These are phyloP conservation scores for Zarea fungicola DNA, from an alignment of 2,329 filamentous ascomycete genomes.

Conservation along the genomic window DNA sequence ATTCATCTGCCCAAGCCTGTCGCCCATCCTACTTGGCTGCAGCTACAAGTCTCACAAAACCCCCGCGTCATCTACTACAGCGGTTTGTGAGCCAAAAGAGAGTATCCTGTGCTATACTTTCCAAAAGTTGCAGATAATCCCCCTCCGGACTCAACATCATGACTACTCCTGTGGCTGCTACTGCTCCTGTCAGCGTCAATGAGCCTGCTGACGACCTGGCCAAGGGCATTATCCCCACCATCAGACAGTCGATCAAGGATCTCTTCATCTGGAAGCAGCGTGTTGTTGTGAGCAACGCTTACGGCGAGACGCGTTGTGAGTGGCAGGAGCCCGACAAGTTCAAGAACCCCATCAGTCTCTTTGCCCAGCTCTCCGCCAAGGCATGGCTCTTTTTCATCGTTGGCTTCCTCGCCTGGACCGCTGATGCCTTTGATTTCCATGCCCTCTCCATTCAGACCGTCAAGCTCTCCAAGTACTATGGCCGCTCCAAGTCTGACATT, in stretches of 20 bases:
- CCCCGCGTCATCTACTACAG: no score
- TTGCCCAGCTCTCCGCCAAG: constrained; percentile 56
- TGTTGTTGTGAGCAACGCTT: constrained; percentile 59
- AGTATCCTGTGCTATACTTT: background rate
- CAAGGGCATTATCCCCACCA: constrained; percentile 58
- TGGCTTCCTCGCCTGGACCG: constrained; percentile 70
- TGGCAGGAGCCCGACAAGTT: constrained; percentile 64
- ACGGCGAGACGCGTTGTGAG: constrained; percentile 60
- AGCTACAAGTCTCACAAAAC: no score
- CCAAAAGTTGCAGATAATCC: background rate
- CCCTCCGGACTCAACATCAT: background rate
- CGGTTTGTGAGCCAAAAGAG: no score
- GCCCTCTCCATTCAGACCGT: constrained; percentile 72
- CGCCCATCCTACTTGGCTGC: no score
- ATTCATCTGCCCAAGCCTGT: no score
- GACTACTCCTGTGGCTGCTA: background rate
- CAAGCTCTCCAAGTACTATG: constrained; percentile 55
- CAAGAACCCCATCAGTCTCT: constrained; percentile 64
- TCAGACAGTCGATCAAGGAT: constrained; percentile 58
- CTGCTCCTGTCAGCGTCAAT: constrained; percentile 19
- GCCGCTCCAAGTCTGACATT: constrained; percentile 57
- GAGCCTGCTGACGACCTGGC: constrained; percentile 62
- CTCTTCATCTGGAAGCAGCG: constrained; percentile 72
- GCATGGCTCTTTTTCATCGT: constrained; percentile 75
- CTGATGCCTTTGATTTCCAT: constrained; percentile 81